Evolutionary conservation across 805 yeast genomes (phyloP), one percentile per base, ranked within the genome.

Genomic region (Candida odintsovae): DNA sequence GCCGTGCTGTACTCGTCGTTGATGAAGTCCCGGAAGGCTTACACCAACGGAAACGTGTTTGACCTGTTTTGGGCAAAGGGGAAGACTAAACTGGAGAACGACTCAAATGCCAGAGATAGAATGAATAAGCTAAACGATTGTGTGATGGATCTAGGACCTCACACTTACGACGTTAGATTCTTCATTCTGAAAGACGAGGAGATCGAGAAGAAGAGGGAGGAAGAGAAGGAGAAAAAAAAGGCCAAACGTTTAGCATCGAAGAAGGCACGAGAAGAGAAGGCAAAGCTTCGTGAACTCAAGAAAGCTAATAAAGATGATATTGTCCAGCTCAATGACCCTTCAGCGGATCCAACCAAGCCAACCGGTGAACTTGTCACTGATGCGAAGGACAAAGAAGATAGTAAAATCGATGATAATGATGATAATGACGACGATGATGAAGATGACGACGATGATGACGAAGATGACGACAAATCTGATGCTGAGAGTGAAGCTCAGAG

Each of bases 41-140:
- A 87, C 86, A 62, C 83, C 50, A 58, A 82, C 64, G 72, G 83
- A 4, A 75, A 75, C 31, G 78, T 89, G 75, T 90, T 92, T 57
- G 79, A 78, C 49, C 71, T 84, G 41, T 88, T 82, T 56, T 92
- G 97, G 96, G 73, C 83, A 8, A 80, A 85, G 50, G 85, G 83
- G 42, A 44, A 72, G 69, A 44, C 73, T 62, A 45, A 64, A 66
- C 49, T 65, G 25, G 62, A 66, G 46, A 62, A 71, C 50, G 73
- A 71, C 46, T 64, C 61, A n/a, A 79, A 77, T 59, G 83, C 86
- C 5, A 70, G 95, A 56, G 97, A 92, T 52, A 82, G 82, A 46
- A 90, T 90, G 96, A 83, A 89, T 49, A 90, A 89, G 61, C 68
- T 94, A 47, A 80, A 92, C 54, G 97, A 90, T 54, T 80, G 90